Evolutionary conservation across 345 rosid species (phyloP).

Genomic region (Populus ilicifolia): DNA sequence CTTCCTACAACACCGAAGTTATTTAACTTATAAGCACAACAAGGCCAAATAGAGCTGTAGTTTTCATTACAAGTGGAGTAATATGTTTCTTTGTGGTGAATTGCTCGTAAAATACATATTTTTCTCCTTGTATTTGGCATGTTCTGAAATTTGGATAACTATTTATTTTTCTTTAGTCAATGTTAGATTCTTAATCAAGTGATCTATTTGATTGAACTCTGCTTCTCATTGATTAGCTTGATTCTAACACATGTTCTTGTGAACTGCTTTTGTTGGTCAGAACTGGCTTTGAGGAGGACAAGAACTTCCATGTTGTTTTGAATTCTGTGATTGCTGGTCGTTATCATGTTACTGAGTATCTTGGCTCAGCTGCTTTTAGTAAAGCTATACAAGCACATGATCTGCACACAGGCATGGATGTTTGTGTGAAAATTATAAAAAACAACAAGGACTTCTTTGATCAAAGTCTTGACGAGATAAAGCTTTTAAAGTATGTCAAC

Average conservation of each 20-base stretch:
- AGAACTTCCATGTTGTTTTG: conserved; percentile 90
- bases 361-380: conserved; percentile 99
- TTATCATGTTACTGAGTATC: conserved; percentile 96
- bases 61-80: not conserved
- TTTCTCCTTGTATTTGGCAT: not conserved
- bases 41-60: no score
- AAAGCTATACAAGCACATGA: conserved; percentile 99
- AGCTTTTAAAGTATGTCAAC: conserved; percentile 95
- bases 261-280: conserved; percentile 42
- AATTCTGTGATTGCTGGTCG: conserved; percentile 97
- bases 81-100: not conserved
- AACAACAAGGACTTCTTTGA: conserved; percentile 99
- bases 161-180: not conserved
- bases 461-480: conserved; percentile 99
- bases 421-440: conserved; percentile 93
- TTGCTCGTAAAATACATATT: not conserved
- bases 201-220: not conserved
- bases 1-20: no score
- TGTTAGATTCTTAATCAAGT: not conserved
- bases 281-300: conserved; percentile 99
- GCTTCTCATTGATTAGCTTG: conserved; percentile 1
- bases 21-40: no score
- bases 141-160: not conserved
- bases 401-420: conserved; percentile 96
- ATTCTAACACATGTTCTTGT: conserved; percentile 18